Evolutionary conservation across 2,329 filamentous ascomycete genomes (phyloP).

Genomic region (Neurospora sp.): DNA sequence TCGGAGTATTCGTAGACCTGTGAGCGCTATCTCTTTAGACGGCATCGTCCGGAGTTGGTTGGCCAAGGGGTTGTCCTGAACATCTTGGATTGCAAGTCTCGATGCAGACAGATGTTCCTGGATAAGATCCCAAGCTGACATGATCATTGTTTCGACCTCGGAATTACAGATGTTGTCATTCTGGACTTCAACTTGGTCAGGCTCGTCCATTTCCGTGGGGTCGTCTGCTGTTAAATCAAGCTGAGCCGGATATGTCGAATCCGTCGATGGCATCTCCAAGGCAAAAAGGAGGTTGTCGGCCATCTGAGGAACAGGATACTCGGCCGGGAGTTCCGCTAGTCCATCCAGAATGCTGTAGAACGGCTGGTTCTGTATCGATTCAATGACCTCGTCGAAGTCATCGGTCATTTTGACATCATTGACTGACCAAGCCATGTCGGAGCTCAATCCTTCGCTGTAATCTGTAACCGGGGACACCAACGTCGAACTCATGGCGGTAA

Average conservation of each 20-base stretch:
- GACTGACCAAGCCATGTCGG: conserved; percentile 10
- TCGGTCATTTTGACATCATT: conserved; percentile 36
- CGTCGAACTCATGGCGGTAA: conserved; percentile 17
- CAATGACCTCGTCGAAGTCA: conserved; percentile 25
- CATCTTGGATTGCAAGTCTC: conserved; percentile 29
- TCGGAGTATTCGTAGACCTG: conserved; percentile 32
- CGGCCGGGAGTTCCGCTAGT: conserved; percentile 27
- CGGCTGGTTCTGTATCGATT: too few relatives aligned
- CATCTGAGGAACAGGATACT: conserved; percentile 20
- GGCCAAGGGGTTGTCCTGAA: conserved; percentile 32
- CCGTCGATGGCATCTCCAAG: conserved; percentile 23
- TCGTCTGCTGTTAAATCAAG: background rate
- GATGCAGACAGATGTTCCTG: conserved; percentile 36
- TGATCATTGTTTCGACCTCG: conserved; percentile 30
- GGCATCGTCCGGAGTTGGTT: conserved; percentile 30
- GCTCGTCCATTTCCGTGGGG: conserved; percentile 12
- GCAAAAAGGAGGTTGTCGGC: conserved; percentile 28
- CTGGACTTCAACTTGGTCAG: conserved; percentile 7
- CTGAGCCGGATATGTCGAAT: conserved; percentile 5
- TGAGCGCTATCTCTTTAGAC: conserved; percentile 27
- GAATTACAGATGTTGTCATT: conserved; percentile 17
- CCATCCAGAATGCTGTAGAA: background rate
- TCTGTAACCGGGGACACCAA: background rate
- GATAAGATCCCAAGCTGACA: conserved; percentile 34
- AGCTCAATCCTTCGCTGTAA: background rate